A percentile compares a stretch with the other conserved stretches of the same genome.
These are phyloP conservation scores for Kodamaea alishanica DNA, from an alignment of 1,139 yeast species.

Conservation along the genomic window DNA sequence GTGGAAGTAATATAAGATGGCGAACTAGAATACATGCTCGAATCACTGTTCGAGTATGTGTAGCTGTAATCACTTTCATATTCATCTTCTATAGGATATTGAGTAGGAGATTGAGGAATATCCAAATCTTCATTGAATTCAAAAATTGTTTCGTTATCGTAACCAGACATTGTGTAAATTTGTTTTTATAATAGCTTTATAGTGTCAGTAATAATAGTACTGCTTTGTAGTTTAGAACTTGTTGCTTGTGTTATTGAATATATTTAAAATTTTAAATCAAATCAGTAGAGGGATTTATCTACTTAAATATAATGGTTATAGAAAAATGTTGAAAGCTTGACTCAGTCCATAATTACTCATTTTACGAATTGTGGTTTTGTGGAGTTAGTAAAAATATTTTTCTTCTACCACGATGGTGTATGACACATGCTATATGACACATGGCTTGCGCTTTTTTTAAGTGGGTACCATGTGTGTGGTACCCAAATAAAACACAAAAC, in stretches of 20 bases:
- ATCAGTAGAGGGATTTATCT: too few species aligned
- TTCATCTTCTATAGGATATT: conserved; percentile 13
- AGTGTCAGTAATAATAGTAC: too few species aligned
- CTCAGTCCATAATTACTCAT: conserved; percentile 7
- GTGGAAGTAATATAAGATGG: conserved; percentile 9
- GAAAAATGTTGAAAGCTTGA: conserved; percentile 1
- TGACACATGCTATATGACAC: too few species aligned
- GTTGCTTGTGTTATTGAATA: too few species aligned
- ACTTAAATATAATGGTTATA: too few species aligned
- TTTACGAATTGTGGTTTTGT: not conserved
- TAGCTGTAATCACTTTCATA: conserved; percentile 11
- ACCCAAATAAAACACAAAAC: not conserved
- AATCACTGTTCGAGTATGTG: conserved; percentile 5
- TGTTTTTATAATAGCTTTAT: too few species aligned
- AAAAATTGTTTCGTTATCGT: conserved; percentile 15
- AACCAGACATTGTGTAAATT: conserved; percentile 1
- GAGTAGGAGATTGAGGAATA: conserved; percentile 14
- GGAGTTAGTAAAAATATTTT: too few species aligned
- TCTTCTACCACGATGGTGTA: too few species aligned
- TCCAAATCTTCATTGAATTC: conserved; percentile 16
- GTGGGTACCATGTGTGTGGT: too few species aligned
- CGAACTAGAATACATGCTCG: not conserved
- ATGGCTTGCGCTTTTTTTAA: too few species aligned
- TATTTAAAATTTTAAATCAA: too few species aligned
- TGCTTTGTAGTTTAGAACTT: too few species aligned